Evolutionary conservation across 345 rosid genomes (phyloP).

Genomic region (Linum lewisii): DNA sequence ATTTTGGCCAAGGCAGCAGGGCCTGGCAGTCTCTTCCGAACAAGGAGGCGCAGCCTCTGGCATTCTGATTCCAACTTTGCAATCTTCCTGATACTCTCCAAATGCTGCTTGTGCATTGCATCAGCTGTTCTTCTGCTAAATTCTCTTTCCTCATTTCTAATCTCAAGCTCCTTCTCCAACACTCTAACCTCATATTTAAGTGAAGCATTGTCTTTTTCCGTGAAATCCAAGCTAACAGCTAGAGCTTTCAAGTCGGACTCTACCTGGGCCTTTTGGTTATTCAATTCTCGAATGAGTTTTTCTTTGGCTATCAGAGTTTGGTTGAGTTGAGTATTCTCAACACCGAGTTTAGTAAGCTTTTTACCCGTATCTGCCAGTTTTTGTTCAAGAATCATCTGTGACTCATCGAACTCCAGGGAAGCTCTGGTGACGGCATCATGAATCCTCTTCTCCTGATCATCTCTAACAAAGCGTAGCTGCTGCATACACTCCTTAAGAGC

Average conservation of each 20-base stretch:
- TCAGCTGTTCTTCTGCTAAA: constrained; percentile 60
- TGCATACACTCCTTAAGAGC: constrained; percentile 81
- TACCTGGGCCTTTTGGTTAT: constrained; percentile 40
- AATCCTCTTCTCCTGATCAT: constrained; percentile 72
- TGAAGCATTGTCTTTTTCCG: constrained; percentile 61
- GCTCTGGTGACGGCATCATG: constrained; percentile 66
- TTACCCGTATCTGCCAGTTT: constrained; percentile 38
- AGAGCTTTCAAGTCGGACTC: constrained; percentile 47
- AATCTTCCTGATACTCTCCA: constrained; percentile 74
- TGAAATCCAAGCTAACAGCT: constrained; percentile 49
- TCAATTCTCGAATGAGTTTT: constrained; percentile 45
- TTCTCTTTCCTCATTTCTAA: constrained; percentile 86
- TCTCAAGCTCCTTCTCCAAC: constrained; percentile 86
- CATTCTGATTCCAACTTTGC: constrained; percentile 87
- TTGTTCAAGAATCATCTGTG: constrained; percentile 34
- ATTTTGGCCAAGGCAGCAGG: constrained; percentile 74
- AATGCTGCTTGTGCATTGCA: constrained; percentile 66
- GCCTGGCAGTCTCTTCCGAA: constrained; percentile 77
- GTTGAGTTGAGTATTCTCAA: constrained; percentile 46
- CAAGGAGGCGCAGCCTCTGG: constrained; percentile 70
- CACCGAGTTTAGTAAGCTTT: constrained; percentile 43
- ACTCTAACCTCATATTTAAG: constrained; percentile 72
- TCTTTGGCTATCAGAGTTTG: constrained; percentile 55
- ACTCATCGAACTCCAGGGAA: constrained; percentile 46
- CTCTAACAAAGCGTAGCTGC: constrained; percentile 67